A percentile compares a stretch with the other conserved stretches of the same genome.
Evolutionary conservation across 495 filamentous ascomycete genomes (phyloP).

Genomic region (Astrothelium subdiscretum): DNA sequence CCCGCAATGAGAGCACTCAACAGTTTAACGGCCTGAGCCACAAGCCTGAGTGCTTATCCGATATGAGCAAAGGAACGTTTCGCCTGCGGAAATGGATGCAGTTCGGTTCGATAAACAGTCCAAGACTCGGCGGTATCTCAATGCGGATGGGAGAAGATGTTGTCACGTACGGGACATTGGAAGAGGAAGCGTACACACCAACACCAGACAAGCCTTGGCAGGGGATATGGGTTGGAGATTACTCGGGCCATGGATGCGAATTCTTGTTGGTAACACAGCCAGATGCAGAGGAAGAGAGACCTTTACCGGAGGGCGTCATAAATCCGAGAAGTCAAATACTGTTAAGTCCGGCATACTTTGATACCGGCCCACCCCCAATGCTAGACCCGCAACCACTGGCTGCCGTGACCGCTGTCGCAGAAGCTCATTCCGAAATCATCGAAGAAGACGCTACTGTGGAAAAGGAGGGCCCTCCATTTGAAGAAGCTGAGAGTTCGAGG

Average conservation of each 20-base stretch:
- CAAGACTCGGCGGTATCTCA: conserved; percentile 6
- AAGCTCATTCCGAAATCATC: conserved; percentile 11
- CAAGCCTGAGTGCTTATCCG: conserved; percentile 30
- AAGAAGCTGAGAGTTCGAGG: conserved; percentile 5
- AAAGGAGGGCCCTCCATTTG: not conserved
- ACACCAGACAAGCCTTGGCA: conserved; percentile 69
- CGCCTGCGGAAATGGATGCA: conserved; percentile 64
- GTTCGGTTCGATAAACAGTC: conserved; percentile 22
- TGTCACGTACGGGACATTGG: conserved; percentile 65
- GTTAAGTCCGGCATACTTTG: not conserved
- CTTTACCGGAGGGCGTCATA: conserved; percentile 12
- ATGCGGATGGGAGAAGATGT: conserved; percentile 49
- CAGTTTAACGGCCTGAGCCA: conserved; percentile 32
- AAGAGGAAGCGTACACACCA: conserved; percentile 59
- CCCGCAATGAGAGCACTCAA: conserved; percentile 31
- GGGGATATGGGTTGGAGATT: conserved; percentile 89
- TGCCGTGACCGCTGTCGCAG: not conserved
- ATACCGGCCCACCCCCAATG: not conserved
- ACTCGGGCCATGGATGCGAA: conserved; percentile 78
- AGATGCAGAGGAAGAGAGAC: conserved; percentile 28
- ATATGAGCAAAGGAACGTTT: conserved; percentile 55
- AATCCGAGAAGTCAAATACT: not conserved
- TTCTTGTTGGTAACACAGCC: conserved; percentile 70
- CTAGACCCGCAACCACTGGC: not conserved
- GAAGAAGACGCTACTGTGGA: conserved; percentile 1